Base-by-base conservation (phyloP, 1,284 basidiomycete genomes). In the Cryptococcus floricola region DNA sequence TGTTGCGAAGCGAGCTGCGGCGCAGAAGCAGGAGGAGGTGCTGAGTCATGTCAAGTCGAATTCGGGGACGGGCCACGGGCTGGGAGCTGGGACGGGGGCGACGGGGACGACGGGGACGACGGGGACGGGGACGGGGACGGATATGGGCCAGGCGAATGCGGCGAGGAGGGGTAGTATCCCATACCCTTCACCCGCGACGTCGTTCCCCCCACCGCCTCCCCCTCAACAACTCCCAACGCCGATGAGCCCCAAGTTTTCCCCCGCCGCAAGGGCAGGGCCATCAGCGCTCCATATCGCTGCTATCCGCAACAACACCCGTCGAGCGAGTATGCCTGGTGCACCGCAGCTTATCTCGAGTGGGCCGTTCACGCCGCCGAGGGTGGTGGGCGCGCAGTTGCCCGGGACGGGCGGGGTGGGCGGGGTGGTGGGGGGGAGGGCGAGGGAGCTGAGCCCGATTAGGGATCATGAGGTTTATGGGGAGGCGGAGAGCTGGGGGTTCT, bases 361-460 rank as follows among this genome's bases (percentile, higher is more conserved):
- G 10, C 68, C 72, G 1, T 74, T 75, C 52, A 73, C 70, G 0
- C 73, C 73, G n/a, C 73, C 73, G 4, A 56, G 73, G 7, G 58
- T 64, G 18, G 65, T 63, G 6, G 56, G 62, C 12, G 57, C 50
- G 52, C 50, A 56, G 8, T 57, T 61, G 34, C 61, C 61, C 42
- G 44, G 60, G 25, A 50, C 25, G 48, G n/a, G n/a, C n/a, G n/a
- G n/a, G n/a, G n/a, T n/a, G n/a, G n/a, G n/a, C n/a, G n/a, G n/a
- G n/a, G 46, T 14, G 37, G 28, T 27, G 49, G 47, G 47, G 3
- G 34, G 45, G 38, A 37, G 25, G 19, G 39, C 52, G 10, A 63
- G 70, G 13, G 70, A 68, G 52, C 56, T 74, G 18, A 60, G 60
- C 34, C 65, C 70, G 18, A 75, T 74, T 60, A 67, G 66, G 51